Conservation (phyloP, 2,329 filamentous ascomycete species). For the Diaporthe citri region DNA sequence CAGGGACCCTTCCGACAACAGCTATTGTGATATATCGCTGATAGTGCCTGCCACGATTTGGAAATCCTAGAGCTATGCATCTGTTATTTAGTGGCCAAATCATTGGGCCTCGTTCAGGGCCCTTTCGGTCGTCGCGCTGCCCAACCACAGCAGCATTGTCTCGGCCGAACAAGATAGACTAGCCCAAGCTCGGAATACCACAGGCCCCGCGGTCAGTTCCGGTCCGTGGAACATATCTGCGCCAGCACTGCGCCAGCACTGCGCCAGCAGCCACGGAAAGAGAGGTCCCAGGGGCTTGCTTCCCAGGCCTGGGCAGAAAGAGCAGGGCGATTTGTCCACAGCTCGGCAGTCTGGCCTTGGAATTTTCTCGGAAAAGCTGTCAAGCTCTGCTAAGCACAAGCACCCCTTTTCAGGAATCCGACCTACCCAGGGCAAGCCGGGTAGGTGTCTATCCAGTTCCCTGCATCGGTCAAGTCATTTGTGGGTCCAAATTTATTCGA, state of each 20-base stretch:
- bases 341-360: background rate
- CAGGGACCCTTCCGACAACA: background rate
- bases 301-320: background rate
- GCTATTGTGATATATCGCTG: background rate
- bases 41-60: background rate
- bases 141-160: too few relatives aligned
- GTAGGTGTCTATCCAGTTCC: background rate
- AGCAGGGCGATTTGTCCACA: background rate
- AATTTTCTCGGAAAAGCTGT: background rate
- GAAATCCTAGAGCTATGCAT: background rate
- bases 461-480: background rate
- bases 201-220: constrained; percentile 2
- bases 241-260: too few relatives aligned
- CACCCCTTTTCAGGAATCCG: background rate
- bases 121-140: background rate
- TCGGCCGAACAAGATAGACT: background rate
- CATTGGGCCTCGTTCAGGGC: background rate
- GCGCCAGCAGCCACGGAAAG: background rate
- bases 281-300: background rate
- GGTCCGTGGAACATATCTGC: background rate
- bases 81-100: background rate
- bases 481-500: background rate
- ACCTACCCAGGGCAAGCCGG: too few relatives aligned
- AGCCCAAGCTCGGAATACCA: background rate
- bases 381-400: background rate